Base-by-base conservation (phyloP, 495 filamentous ascomycete species). In the Podospora conica region DNA sequence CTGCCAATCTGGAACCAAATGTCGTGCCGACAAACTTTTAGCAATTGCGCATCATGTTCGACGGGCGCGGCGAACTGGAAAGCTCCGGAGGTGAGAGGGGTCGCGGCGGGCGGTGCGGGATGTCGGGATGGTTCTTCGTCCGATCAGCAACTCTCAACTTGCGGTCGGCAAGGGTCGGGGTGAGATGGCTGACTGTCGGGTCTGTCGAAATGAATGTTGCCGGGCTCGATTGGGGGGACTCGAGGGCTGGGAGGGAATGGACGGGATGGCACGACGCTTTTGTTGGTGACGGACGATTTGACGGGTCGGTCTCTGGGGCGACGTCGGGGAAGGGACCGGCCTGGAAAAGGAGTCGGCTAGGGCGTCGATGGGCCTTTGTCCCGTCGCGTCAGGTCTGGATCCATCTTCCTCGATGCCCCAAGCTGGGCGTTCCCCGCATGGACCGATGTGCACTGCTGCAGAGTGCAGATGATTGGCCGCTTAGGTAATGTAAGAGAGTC, bases 31-130 rank as follows among this genome's bases (percentile, higher is more conserved):
- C 60, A 55, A 53, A n/a, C 54, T 28, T 23, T 68, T 31, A 68
- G 23, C 62, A 65, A 29, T 10, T 65, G 28, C 58, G 58, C 68
- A 58, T 68, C 68, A 70, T 67, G 65, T 55, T 24, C 63, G 54
- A 58, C 48, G 55, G 22, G 54, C 25, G 55, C 62, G 54, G 24
- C 63, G 61, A 66, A 68, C 68, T 33, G 61, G 55, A 20, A 12
- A 53, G 25, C 64, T 27, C 29, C 57, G 25, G 57, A 28, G 33
- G 6, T 9, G 22, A 9, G 33, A 58, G 55, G 63, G 61, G 61
- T 27, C 15, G 61, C 25, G 53, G 24, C 20, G 61, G 31, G 40
- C 60, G 40, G 60, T 21, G 40, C 33, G 60, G 40, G 20, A 48
- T 3, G 59, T n/a, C 21, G 61, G 48, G 53, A 55, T 23, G n/a